Percentiles rank a stretch among this genome's conserved stretches.
Evolutionary conservation across 495 filamentous ascomycete species (phyloP).

Genomic region (Pseudoneurospora amorphoporcata): DNA sequence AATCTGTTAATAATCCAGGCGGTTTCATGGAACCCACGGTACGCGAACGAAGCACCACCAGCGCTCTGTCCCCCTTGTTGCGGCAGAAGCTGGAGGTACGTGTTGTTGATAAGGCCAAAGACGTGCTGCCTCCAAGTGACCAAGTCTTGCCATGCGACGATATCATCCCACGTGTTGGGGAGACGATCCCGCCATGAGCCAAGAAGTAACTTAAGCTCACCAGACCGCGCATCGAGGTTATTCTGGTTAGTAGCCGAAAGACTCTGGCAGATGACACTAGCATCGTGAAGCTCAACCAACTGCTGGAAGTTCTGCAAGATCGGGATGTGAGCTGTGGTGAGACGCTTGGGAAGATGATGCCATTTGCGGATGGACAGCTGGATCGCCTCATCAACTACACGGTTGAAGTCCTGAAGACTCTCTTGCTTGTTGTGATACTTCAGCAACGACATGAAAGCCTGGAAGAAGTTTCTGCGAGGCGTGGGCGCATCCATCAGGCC

Average conservation of each 20-base stretch:
- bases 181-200: constrained; percentile 92
- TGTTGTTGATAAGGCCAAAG: constrained; percentile 91
- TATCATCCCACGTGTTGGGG: constrained; percentile 98
- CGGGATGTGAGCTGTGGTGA: constrained; percentile 92
- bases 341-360: constrained; percentile 87
- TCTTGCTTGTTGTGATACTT: constrained; percentile 88
- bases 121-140: constrained; percentile 99
- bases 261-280: constrained; percentile 87
- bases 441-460: constrained; percentile 91
- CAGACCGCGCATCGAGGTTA: constrained; percentile 89
- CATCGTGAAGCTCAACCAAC: constrained; percentile 96
- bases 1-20: constrained; percentile 99
- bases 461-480: constrained; percentile 87
- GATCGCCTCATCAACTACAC: constrained; percentile 89
- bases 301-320: constrained; percentile 96
- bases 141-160: constrained; percentile 96
- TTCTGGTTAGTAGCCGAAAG: constrained; percentile 68
- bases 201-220: constrained; percentile 87
- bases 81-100: constrained; percentile 79
- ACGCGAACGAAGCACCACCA: constrained; percentile 78
- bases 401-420: constrained; percentile 65
- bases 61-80: constrained; percentile 58
- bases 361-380: constrained; percentile 95
- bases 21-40: constrained; percentile 95
- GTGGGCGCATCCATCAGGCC: constrained; percentile 96